These are phyloP conservation scores for Podila horticola DNA, from an alignment of 192 early-diverging fungal species.

Conservation along the genomic window DNA sequence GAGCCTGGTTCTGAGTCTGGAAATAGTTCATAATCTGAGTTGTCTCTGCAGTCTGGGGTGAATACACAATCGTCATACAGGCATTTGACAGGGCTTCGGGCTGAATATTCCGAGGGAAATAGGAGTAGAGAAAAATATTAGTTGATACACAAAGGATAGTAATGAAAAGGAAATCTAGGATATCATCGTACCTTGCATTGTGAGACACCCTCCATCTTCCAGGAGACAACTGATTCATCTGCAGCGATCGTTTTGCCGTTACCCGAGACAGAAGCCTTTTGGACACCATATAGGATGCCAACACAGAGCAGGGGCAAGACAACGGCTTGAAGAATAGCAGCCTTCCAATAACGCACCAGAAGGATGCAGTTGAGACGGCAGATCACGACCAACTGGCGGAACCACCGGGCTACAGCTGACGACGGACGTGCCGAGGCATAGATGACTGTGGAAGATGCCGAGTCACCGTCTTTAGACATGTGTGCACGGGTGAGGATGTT, in stretches of 20 bases:
- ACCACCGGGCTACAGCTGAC: slow-evolving; percentile 6
- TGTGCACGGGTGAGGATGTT: too few species aligned
- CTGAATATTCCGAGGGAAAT: slow-evolving; percentile 1
- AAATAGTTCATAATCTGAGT: slow-evolving; percentile 40
- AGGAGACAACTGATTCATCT: slow-evolving; percentile 14
- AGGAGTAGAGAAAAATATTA: background rate
- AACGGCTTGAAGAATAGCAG: slow-evolving; percentile 20
- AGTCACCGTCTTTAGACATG: background rate
- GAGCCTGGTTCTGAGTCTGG: slow-evolving; percentile 32
- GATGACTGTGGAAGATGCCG: slow-evolving; percentile 13
- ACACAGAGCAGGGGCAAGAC: slow-evolving; percentile 27
- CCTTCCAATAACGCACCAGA: slow-evolving; percentile 35
- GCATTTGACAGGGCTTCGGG: slow-evolving; percentile 37
- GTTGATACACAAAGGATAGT: background rate
- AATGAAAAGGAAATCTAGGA: background rate
- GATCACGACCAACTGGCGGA: slow-evolving; percentile 32
- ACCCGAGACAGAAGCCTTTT: slow-evolving; percentile 12
- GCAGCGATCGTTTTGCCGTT: slow-evolving; percentile 11
- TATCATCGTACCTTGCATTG: slow-evolving; percentile 34
- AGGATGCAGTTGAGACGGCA: slow-evolving; percentile 37
- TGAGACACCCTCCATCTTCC: slow-evolving; percentile 38
- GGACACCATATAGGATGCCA: slow-evolving; percentile 23
- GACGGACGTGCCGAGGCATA: slow-evolving; percentile 33
- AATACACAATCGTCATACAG: slow-evolving; percentile 38
- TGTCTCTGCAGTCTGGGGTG: slow-evolving; percentile 30